phyloP scores from a whole-genome alignment of 495 filamentous ascomycete genomes.

The Paragyromitra xinjiangensis region DNA sequence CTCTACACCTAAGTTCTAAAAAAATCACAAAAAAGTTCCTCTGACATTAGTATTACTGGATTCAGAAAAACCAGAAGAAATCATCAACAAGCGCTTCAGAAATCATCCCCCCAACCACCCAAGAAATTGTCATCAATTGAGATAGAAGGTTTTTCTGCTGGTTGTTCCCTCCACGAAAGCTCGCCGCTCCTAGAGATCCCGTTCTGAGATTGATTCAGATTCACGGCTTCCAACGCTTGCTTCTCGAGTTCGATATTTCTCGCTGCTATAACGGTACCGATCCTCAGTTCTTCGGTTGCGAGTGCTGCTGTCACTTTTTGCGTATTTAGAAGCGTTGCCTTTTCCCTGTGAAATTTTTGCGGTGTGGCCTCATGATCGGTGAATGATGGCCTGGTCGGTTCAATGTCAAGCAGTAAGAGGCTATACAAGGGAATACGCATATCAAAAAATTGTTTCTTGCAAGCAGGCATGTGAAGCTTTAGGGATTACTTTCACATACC shows the following conservation, averaged over 20 bases:
- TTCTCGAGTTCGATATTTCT: not conserved
- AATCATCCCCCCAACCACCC: conserved; percentile 23
- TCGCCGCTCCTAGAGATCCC: not conserved
- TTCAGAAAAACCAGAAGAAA: not conserved
- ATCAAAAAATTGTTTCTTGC: not conserved
- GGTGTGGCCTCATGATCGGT: not conserved
- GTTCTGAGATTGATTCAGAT: not conserved
- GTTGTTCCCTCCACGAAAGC: not conserved
- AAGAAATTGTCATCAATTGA: conserved; percentile 5
- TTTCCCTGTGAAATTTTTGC: not conserved
- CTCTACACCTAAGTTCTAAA: not conserved
- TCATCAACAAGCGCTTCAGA: not conserved
- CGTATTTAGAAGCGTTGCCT: not conserved
- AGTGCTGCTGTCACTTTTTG: no score
- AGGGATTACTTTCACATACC: not conserved
- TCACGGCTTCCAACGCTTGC: not conserved
- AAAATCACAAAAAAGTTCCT: not conserved
- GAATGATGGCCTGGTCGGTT: not conserved
- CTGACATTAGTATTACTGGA: not conserved
- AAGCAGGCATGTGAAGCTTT: not conserved
- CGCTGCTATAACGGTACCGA: not conserved
- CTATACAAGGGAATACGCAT: not conserved
- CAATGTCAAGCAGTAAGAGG: not conserved
- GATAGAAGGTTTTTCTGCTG: not conserved
- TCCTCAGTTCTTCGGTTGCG: not conserved